These are phyloP conservation scores for Populus hybrid DNA, from an alignment of 441 rosid species.

Conservation along the genomic window DNA sequence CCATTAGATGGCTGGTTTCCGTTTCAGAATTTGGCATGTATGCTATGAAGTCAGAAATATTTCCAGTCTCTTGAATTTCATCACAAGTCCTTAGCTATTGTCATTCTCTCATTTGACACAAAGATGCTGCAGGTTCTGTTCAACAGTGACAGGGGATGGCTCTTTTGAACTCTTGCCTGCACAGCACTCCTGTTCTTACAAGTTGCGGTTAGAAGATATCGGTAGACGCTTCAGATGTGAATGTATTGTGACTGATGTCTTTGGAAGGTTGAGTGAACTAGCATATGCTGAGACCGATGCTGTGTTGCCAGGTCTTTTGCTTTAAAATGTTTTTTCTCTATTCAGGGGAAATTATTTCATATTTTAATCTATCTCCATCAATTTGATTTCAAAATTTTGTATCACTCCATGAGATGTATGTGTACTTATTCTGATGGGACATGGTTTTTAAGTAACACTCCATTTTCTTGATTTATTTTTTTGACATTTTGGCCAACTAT, in stretches of 20 bases:
- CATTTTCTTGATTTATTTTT: too few relatives aligned
- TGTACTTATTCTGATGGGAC: too few relatives aligned
- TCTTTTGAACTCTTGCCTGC: conserved; percentile 68
- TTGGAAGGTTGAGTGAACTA: conserved; percentile 92
- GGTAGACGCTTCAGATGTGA: conserved; percentile 87
- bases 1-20: not conserved
- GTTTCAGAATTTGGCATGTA: conserved; percentile 1
- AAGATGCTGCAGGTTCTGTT: conserved; percentile 64
- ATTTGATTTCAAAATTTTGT: not conserved
- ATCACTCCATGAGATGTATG: too few relatives aligned
- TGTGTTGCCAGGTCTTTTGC: conserved; percentile 63
- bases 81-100: not conserved
- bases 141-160: conserved; percentile 45
- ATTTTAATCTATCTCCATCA: not conserved
- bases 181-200: conserved; percentile 75
- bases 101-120: conserved; percentile 14
- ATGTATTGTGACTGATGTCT: conserved; percentile 86
- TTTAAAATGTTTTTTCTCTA: not conserved
- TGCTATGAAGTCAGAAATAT: conserved; percentile 5
- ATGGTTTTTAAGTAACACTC: too few relatives aligned
- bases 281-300: conserved; percentile 71
- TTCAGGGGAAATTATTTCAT: not conserved
- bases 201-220: conserved; percentile 73
- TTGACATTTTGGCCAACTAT: too few relatives aligned
- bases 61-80: not conserved